phyloP scores from a whole-genome alignment of 2,329 filamentous ascomycete species.

The Ustulina deusta region DNA sequence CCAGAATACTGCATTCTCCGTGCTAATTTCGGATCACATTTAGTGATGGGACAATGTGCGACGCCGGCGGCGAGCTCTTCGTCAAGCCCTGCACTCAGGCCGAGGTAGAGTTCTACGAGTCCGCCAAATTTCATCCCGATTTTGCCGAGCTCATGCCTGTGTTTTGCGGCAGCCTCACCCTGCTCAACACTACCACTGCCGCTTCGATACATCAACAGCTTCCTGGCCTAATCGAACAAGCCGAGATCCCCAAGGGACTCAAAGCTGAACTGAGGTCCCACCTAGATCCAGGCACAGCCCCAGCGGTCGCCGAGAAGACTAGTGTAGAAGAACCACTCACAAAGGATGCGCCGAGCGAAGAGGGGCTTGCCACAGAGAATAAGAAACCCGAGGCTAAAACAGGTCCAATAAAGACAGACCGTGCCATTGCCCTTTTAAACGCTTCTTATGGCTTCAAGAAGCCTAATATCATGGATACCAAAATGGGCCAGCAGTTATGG shows the following conservation, averaged over 20 bases:
- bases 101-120: constrained; percentile 92
- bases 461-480: constrained; percentile 93
- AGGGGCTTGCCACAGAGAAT: constrained; percentile 40
- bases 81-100: constrained; percentile 91
- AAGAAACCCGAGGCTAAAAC: constrained; percentile 63
- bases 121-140: constrained; percentile 73
- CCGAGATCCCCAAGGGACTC: constrained; percentile 57
- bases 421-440: constrained; percentile 88
- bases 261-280: constrained; percentile 57
- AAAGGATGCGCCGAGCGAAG: constrained; percentile 35
- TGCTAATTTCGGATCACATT: constrained; percentile 40
- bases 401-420: constrained; percentile 77
- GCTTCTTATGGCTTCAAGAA: constrained; percentile 81
- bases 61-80: constrained; percentile 84
- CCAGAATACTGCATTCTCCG: constrained; percentile 8
- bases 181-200: constrained; percentile 68
- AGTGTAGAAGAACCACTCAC: constrained; percentile 20
- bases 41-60: constrained; percentile 91
- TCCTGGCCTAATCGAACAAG: constrained; percentile 55
- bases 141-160: constrained; percentile 86
- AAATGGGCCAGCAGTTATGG: constrained; percentile 88
- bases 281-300: constrained; percentile 41
- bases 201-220: constrained; percentile 63
- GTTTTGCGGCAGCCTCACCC: constrained; percentile 82
- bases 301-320: constrained; percentile 30